Percentiles rank a stretch among this genome's conserved stretches.
These are phyloP conservation scores for Scenedesmus sp. DNA, from an alignment of 163 green algal species.

Conservation along the genomic window DNA sequence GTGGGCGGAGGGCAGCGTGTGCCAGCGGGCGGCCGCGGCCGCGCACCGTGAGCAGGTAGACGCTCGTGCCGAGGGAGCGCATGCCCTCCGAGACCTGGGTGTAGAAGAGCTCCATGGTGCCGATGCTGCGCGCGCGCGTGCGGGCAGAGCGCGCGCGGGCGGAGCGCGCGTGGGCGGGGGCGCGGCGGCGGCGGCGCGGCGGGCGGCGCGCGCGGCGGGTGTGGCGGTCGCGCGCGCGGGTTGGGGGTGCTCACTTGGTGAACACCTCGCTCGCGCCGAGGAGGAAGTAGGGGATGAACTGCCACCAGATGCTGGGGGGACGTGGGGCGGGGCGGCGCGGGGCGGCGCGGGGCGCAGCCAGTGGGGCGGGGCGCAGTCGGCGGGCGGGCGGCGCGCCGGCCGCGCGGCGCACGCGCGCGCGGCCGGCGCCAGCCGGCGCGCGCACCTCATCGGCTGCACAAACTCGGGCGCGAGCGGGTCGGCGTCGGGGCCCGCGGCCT, in stretches of 20 bases:
- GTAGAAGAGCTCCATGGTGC: conserved; percentile 47
- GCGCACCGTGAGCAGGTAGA: conserved; percentile 46
- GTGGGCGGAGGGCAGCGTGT: too few species aligned
- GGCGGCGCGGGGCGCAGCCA: too few species aligned
- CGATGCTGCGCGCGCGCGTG: too few species aligned
- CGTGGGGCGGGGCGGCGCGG: too few species aligned
- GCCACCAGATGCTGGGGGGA: conserved; percentile 43
- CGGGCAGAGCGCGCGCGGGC: too few species aligned
- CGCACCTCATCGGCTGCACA: conserved; percentile 43
- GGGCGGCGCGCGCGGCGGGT: too few species aligned
- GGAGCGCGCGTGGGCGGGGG: too few species aligned
- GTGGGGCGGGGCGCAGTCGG: too few species aligned
- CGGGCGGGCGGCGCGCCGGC: too few species aligned
- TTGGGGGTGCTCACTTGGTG: conserved; percentile 33
- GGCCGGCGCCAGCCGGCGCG: neutral
- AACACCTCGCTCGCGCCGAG: conserved; percentile 29
- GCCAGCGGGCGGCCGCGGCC: too few species aligned
- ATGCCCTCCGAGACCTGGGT: conserved; percentile 45
- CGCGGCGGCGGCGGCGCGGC: too few species aligned
- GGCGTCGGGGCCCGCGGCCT: conserved; percentile 6
- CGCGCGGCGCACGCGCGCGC: neutral
- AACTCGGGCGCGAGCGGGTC: conserved; percentile 20
- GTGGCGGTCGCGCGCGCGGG: too few species aligned
- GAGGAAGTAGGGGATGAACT: conserved; percentile 45
- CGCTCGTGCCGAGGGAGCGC: conserved; percentile 25